Conservation (phyloP, 345 rosid species). For the Punica granatum region DNA sequence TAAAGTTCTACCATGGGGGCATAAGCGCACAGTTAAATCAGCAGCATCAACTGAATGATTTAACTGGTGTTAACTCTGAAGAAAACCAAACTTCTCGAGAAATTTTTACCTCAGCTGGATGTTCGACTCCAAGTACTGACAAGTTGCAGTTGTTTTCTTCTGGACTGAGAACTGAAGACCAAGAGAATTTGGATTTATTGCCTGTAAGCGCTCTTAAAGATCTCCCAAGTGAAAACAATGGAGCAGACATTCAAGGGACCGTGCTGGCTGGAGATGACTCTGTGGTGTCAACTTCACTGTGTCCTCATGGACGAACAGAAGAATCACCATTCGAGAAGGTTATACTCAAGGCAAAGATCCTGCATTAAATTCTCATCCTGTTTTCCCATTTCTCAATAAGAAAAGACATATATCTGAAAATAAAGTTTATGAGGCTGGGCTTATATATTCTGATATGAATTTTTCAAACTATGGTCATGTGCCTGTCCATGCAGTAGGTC, state of each 20-base stretch:
- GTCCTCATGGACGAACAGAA: not conserved
- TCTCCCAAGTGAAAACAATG: not conserved
- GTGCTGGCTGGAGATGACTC: not conserved
- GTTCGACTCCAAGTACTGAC: constrained; percentile 4
- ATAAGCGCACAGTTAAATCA: constrained; percentile 23
- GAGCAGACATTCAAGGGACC: not conserved
- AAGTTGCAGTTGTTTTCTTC: not conserved
- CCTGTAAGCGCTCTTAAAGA: not conserved
- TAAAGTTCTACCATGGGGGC: constrained; percentile 14
- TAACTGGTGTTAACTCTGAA: constrained; percentile 13
- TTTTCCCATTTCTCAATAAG: not conserved
- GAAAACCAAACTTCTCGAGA: constrained; percentile 17
- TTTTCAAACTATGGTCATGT: not conserved
- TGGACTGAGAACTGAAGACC: not conserved
- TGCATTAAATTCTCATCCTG: not conserved
- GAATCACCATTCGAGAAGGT: not conserved
- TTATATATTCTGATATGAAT: not conserved
- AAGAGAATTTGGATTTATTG: not conserved
- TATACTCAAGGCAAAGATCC: not conserved
- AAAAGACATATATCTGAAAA: not conserved
- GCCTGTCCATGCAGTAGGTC: not conserved
- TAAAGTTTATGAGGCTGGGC: not conserved
- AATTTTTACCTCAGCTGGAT: constrained; percentile 11
- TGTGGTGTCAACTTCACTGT: not conserved
- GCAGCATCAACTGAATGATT: constrained; percentile 16